Evolutionary conservation across 1,139 yeast species (phyloP).

Genomic region (Ogataea hybrid): DNA sequence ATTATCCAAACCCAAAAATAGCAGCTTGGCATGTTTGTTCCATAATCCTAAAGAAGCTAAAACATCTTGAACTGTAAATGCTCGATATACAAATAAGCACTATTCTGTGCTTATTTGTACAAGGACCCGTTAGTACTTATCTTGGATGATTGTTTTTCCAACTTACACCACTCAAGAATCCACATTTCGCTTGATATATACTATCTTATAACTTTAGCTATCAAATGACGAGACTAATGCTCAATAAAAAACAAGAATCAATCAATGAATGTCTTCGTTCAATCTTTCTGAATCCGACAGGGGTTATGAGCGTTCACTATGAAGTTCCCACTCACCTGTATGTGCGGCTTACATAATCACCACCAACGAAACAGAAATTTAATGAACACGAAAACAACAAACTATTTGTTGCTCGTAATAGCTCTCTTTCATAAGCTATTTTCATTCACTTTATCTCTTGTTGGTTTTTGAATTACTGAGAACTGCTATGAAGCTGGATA

Average conservation of each 20-base stretch:
- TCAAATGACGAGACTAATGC: constrained; percentile 1
- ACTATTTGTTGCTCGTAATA: not conserved
- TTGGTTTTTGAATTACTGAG: not conserved
- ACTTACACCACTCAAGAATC: constrained; percentile 59
- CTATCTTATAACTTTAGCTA: not conserved
- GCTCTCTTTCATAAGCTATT: too few species aligned
- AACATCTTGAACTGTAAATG: constrained; percentile 74
- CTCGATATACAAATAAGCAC: constrained; percentile 2
- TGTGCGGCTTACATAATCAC: constrained; percentile 1
- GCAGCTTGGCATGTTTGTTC: constrained; percentile 96
- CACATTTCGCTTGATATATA: constrained; percentile 38
- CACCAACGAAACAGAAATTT: constrained; percentile 3
- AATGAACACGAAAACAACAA: constrained; percentile 17
- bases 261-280: constrained; percentile 1
- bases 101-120: constrained; percentile 1
- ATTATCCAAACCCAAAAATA: constrained; percentile 94
- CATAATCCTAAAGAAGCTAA: constrained; percentile 92
- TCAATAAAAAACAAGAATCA: not conserved
- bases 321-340: not conserved
- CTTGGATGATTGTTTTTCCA: not conserved
- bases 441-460: too few species aligned
- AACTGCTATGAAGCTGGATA: constrained; percentile 30
- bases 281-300: not conserved
- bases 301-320: constrained; percentile 5
- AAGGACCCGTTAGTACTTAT: constrained; percentile 7